Evolutionary conservation across 2,329 filamentous ascomycete genomes (phyloP).

Genomic region (Amesomyces nigricolor): DNA sequence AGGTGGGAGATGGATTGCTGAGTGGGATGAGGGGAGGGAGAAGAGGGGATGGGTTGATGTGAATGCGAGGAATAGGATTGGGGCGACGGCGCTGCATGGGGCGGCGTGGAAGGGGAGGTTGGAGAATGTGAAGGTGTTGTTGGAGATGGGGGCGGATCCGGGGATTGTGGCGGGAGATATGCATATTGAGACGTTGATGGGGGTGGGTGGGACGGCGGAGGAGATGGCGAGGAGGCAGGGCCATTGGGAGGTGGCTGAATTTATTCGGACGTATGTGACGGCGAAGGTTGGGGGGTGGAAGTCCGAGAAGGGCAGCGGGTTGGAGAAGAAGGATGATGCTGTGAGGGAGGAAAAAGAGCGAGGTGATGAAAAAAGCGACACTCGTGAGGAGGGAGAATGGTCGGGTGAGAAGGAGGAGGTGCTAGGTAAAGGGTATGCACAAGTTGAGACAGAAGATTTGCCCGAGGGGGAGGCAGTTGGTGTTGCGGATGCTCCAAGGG

Average conservation of each 20-base stretch:
- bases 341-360: background rate
- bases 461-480: too few species aligned
- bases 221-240: background rate
- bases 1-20: too few species aligned
- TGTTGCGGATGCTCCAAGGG: too few species aligned
- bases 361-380: background rate
- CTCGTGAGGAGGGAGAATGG: background rate
- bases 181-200: background rate
- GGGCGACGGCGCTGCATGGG: background rate
- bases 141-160: slow-evolving; percentile 1
- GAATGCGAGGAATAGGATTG: background rate
- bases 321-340: background rate
- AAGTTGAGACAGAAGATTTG: too few species aligned
- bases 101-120: background rate
- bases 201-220: background rate
- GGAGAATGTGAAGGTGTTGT: background rate
- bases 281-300: background rate
- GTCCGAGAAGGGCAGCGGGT: background rate
- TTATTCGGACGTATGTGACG: background rate
- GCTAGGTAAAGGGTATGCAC: too few species aligned
- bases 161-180: background rate
- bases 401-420: background rate
- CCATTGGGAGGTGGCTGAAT: background rate
- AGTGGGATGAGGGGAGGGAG: too few species aligned
- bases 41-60: background rate